These are phyloP conservation scores for Termitomyces bulborhizus DNA, from an alignment of 768 basidiomycete genomes.

Conservation along the genomic window DNA sequence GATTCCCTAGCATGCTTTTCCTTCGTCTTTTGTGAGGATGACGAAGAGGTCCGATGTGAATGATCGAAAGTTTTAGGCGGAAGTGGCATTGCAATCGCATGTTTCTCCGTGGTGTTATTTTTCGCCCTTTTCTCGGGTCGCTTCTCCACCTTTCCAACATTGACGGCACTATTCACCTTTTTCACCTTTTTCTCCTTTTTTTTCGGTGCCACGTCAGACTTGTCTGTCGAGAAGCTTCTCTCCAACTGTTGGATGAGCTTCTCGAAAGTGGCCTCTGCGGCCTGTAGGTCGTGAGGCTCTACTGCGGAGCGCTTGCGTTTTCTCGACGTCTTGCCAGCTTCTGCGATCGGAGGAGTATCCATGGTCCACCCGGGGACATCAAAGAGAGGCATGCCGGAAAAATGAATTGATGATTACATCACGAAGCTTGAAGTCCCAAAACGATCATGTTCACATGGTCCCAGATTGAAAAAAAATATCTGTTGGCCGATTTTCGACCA, in stretches of 20 bases:
- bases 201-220: not conserved
- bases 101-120: not conserved
- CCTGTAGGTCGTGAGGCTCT: slow-evolving; percentile 28
- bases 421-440: not conserved
- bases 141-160: not conserved
- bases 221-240: slow-evolving; percentile 14
- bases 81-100: not conserved
- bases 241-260: slow-evolving; percentile 50
- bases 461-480: too few relatives aligned
- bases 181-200: slow-evolving; percentile 12
- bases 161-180: not conserved
- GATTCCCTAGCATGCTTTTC: not conserved
- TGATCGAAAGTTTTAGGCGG: not conserved
- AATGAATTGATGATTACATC: slow-evolving; percentile 3
- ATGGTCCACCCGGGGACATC: slow-evolving; percentile 69
- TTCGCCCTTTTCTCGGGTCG: not conserved
- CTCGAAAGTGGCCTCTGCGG: slow-evolving; percentile 50
- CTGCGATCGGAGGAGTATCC: slow-evolving; percentile 32
- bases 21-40: slow-evolving; percentile 10
- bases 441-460: too few relatives aligned
- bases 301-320: slow-evolving; percentile 46
- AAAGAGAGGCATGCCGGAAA: slow-evolving; percentile 42
- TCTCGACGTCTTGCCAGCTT: slow-evolving; percentile 31
- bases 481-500: not conserved
- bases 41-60: not conserved